Evolutionary conservation across 1,139 yeast genomes (phyloP), one percentile per base, ranked within the genome.

Genomic region (Pichia norvegensis): DNA sequence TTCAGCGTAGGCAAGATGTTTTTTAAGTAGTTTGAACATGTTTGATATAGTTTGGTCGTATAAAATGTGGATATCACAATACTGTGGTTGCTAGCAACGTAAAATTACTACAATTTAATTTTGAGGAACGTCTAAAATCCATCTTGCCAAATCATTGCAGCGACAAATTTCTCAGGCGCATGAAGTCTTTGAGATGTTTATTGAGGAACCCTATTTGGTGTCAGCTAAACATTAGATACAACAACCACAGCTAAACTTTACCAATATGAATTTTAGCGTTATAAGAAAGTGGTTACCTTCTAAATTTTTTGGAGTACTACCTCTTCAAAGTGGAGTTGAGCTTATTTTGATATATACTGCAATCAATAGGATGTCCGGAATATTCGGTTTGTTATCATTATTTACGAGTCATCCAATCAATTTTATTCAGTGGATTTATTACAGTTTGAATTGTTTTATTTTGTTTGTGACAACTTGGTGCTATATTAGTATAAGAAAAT

Each of bases 401-500:
- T 75, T 92, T 59, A 90, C 97, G 0, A 94, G 96, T 2, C 96
- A 88, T 59, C 95, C 94, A 2, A 73, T 90, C 48, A 81, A 81
- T 52, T 78, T 80, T 51, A 70, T 84, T 70, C 97, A 92, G 61
- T 85, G 96, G 95, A 55, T 84, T 2, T 78, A 83, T 57, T 87
- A 90, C 64, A 60, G 82, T 35, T 65, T 81, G 54, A 82, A 95
- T 4, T 68, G 86, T 17, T 11, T 43, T 7, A 39, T 43, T 4
- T 22, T 48, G 16, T 21, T 38, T 9, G 17, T 41, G 6, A 48
- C 48, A 1, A 22, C 38, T 5, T 22, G 38, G 19, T 38, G 43
- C 14, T 48, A 43, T 29, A 35, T 36, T 25, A 38, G 41, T 14
- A 25, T 48, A 5, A 40, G 38, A 25, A 38, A 40, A 31, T 16